Percentiles rank a stretch among this genome's conserved stretches.
Evolutionary conservation across 1,284 basidiomycete genomes (phyloP).

Genomic region (Testicularia cyperi): DNA sequence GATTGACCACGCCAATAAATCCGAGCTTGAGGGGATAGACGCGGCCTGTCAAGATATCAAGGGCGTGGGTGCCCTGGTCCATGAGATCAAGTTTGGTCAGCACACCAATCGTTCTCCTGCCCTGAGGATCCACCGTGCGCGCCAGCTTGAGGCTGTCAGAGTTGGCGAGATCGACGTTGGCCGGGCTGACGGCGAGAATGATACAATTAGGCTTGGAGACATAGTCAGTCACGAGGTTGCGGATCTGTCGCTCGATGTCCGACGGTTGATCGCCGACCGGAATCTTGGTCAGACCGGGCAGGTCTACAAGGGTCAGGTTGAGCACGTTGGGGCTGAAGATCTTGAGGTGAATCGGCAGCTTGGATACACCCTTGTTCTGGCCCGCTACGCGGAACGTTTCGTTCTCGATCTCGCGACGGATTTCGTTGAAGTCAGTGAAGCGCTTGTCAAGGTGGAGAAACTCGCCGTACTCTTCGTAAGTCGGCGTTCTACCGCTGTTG

Average conservation of each 20-base stretch:
- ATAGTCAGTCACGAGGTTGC: slow-evolving; percentile 87
- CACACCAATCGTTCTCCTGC: slow-evolving; percentile 90
- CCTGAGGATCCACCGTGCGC: slow-evolving; percentile 90
- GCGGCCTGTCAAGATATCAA: slow-evolving; percentile 92
- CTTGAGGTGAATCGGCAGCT: slow-evolving; percentile 87
- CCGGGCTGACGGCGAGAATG: slow-evolving; percentile 91
- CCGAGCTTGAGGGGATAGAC: slow-evolving; percentile 96
- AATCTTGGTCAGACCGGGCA: slow-evolving; percentile 88
- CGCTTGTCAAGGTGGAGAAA: slow-evolving; percentile 94
- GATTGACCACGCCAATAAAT: slow-evolving; percentile 95
- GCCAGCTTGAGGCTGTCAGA: slow-evolving; percentile 96
- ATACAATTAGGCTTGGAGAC: slow-evolving; percentile 96
- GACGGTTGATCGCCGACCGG: slow-evolving; percentile 68
- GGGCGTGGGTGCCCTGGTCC: slow-evolving; percentile 96
- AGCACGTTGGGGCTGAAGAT: slow-evolving; percentile 94
- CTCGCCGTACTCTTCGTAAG: slow-evolving; percentile 81
- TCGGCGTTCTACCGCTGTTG: slow-evolving; percentile 16
- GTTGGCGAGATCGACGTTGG: slow-evolving; percentile 97
- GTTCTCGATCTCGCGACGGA: slow-evolving; percentile 94
- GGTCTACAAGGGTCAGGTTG: slow-evolving; percentile 90
- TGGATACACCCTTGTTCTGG: slow-evolving; percentile 97
- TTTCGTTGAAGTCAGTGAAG: slow-evolving; percentile 91
- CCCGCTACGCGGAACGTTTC: slow-evolving; percentile 97
- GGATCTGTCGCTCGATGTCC: slow-evolving; percentile 95
- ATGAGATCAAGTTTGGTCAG: slow-evolving; percentile 96